Conservation (phyloP, 208 protist genomes). For the Trypanosoma rangeli region DNA sequence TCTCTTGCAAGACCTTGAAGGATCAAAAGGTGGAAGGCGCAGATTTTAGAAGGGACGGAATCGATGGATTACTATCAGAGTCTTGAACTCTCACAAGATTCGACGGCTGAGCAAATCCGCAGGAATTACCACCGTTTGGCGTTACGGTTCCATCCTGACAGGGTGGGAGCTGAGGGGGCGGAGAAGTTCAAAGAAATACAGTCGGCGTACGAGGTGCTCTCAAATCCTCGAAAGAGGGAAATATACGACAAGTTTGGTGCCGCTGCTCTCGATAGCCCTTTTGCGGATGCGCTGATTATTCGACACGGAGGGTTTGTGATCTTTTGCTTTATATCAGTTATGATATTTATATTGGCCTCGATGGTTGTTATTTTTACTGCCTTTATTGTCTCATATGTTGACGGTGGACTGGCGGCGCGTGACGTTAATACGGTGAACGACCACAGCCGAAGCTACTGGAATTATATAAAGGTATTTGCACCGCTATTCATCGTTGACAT, state of each 20-base stretch:
- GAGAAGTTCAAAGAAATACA: constrained; percentile 63
- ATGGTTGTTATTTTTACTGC: constrained; percentile 62
- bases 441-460: constrained; percentile 37
- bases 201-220: constrained; percentile 92
- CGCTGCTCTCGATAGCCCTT: constrained; percentile 48
- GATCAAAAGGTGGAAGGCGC: background rate
- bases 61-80: constrained; percentile 21
- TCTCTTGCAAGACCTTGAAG: background rate
- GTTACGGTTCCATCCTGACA: constrained; percentile 42
- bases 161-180: constrained; percentile 16
- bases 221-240: constrained; percentile 49
- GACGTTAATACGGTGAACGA: constrained; percentile 7
- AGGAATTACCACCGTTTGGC: constrained; percentile 36
- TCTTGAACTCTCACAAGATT: constrained; percentile 17
- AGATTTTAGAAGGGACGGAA: background rate
- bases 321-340: constrained; percentile 15
- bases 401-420: constrained; percentile 32
- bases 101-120: constrained; percentile 28
- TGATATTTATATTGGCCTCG: constrained; percentile 28
- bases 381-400: constrained; percentile 54
- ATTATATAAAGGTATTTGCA: constrained; percentile 71
- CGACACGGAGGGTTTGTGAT: constrained; percentile 21
- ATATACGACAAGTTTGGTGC: constrained; percentile 74
- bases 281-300: constrained; percentile 30
- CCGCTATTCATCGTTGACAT: constrained; percentile 62